These are phyloP conservation scores for Mycena citricolor DNA, from an alignment of 1,284 basidiomycete genomes.

Conservation along the genomic window DNA sequence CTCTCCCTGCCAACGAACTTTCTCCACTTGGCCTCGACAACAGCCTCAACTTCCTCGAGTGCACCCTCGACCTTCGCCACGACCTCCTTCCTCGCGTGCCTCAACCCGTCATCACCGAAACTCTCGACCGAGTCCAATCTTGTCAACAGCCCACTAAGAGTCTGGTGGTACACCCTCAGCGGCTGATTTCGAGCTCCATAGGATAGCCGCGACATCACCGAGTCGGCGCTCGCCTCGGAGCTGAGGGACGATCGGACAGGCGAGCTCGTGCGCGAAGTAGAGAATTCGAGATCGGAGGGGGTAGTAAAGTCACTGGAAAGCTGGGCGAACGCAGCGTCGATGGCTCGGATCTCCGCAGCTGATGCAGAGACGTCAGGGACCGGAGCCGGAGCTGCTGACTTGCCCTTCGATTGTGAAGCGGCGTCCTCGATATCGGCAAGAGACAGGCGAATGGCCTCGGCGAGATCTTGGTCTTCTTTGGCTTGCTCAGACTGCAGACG, in stretches of 20 bases:
- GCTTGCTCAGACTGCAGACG: conserved; percentile 5
- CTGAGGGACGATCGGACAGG: conserved; percentile 1
- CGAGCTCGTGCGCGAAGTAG: conserved; percentile 26
- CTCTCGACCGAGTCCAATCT: conserved; percentile 58
- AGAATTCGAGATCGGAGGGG: conserved; percentile 43
- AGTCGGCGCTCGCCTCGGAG: not conserved
- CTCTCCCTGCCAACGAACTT: conserved; percentile 8
- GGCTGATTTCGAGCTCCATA: conserved; percentile 57
- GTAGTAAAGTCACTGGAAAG: conserved; percentile 42
- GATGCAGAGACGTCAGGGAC: conserved; percentile 33
- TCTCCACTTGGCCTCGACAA: conserved; percentile 33
- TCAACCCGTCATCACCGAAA: conserved; percentile 51
- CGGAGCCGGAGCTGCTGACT: conserved; percentile 25
- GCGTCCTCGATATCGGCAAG: conserved; percentile 10
- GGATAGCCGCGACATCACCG: conserved; percentile 31
- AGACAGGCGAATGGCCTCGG: conserved; percentile 22
- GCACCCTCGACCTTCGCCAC: conserved; percentile 54
- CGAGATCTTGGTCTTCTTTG: conserved; percentile 17
- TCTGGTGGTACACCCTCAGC: conserved; percentile 58
- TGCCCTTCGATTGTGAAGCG: conserved; percentile 15
- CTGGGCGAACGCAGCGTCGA: conserved; percentile 37
- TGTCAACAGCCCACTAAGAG: conserved; percentile 49
- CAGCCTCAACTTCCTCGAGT: conserved; percentile 49
- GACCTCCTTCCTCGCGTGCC: conserved; percentile 49
- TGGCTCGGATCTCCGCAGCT: conserved; percentile 35